Evolutionary conservation across 2,329 filamentous ascomycete genomes (phyloP).

Genomic region (Sporothrix luriei): DNA sequence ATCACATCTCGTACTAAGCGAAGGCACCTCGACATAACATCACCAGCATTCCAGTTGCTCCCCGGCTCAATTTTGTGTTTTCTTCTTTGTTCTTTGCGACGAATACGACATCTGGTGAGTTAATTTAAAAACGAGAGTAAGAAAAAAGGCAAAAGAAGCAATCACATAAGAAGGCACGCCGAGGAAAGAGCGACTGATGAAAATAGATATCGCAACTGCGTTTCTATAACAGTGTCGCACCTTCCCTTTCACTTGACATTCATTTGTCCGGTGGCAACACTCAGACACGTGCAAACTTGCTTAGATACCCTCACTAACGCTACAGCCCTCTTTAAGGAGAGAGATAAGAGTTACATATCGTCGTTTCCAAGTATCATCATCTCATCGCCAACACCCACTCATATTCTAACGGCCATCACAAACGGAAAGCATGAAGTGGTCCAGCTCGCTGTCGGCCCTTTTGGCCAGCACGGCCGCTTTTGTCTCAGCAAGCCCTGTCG

Average conservation of each 20-base stretch:
- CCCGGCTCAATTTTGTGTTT: not conserved
- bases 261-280: not conserved
- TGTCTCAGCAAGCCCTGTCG: slow-evolving; percentile 18
- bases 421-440: slow-evolving; percentile 22
- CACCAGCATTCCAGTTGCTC: slow-evolving; percentile 21
- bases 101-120: not conserved
- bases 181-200: slow-evolving; percentile 3
- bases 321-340: not conserved
- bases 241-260: not conserved
- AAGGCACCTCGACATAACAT: slow-evolving; percentile 1
- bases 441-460: slow-evolving; percentile 42
- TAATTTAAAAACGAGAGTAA: not conserved
- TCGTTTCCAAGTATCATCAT: not conserved
- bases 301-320: too few relatives aligned
- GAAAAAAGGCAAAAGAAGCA: not conserved
- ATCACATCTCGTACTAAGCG: not conserved
- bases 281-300: not conserved
- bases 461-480: slow-evolving; percentile 14
- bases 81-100: not conserved
- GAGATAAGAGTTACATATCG: not conserved
- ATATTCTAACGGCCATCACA: not conserved
- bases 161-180: not conserved
- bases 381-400: not conserved
- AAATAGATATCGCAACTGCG: not conserved
- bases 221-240: slow-evolving; percentile 10